phyloP scores from a whole-genome alignment of 1,139 yeast genomes.

The Nematodospora anomalae region DNA sequence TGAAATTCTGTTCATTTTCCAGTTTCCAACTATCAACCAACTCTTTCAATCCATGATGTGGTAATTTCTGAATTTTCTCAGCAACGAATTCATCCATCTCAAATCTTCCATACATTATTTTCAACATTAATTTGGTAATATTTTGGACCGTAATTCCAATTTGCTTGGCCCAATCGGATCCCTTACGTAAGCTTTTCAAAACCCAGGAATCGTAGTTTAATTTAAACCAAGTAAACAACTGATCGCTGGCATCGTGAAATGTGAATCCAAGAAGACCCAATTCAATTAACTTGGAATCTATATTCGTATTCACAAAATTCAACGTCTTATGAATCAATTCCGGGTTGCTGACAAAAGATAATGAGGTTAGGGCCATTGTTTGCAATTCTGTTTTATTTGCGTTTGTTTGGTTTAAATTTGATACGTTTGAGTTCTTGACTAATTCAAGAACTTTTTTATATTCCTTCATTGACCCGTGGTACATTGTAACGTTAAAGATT shows the following conservation, averaged over 20 bases:
- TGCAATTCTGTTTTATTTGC: conserved; percentile 38
- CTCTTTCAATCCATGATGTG: conserved; percentile 34
- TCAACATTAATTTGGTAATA: conserved; percentile 40
- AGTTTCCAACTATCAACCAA: conserved; percentile 21
- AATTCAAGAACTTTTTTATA: conserved; percentile 58
- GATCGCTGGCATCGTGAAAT: conserved; percentile 8
- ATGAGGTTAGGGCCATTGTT: conserved; percentile 52
- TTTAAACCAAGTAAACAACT: conserved; percentile 57
- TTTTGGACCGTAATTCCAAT: conserved; percentile 42
- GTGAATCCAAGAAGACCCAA: conserved; percentile 52
- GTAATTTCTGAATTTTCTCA: conserved; percentile 29
- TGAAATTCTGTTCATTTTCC: conserved; percentile 21
- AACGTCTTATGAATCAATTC: conserved; percentile 53
- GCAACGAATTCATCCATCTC: conserved; percentile 27
- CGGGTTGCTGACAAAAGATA: conserved; percentile 47
- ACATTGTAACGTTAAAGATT: conserved; percentile 33
- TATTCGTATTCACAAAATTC: conserved; percentile 55
- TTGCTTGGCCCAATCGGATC: conserved; percentile 44
- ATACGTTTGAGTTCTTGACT: conserved; percentile 47
- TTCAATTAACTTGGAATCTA: conserved; percentile 55
- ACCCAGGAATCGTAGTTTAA: conserved; percentile 54
- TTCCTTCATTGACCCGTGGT: conserved; percentile 43
- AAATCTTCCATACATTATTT: conserved; percentile 31
- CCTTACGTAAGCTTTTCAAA: conserved; percentile 41
- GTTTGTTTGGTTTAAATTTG: conserved; percentile 35